Base-by-base conservation (phyloP, 1,139 yeast genomes). In the Taiozyma sp. region DNA sequence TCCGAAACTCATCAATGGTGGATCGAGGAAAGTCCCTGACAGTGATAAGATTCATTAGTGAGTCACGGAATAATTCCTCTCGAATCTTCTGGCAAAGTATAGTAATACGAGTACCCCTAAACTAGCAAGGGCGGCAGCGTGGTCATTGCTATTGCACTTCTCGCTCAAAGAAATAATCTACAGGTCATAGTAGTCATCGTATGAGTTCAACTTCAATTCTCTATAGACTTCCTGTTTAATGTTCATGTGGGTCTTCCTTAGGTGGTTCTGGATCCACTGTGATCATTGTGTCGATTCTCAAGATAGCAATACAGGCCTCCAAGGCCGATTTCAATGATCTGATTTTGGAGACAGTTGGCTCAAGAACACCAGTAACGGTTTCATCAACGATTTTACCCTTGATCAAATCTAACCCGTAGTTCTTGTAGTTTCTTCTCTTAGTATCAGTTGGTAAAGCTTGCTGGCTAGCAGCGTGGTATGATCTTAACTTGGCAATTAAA, bases 261-360 rank as follows among this genome's bases (percentile, higher is more conserved):
- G 89, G 89, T 57, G 91, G 96, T 65, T 93, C 99, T 32, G 99
- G 99, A 62, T 92, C 95, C 54, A 95, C 97, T 51, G 91, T 88
- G 66, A 95, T 93, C 96, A 93, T 91, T 51, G 99, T 95, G 70
- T 95, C 99, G 65, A 95, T 95, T 78, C 99, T 86, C 64, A 95
- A 79, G 59, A 95, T 93, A 43, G 99, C 96, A 69, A 95, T 85
- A 72, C 99, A 93, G 4, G 99, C 99, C 74, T 95, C 99, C 61
- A 95, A 81, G 14, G 99, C 98, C 53, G 95, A 85, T 72, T 95
- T 92, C 67, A 95, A 81, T 22, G 97, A 86, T 72, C 91, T 91
- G 66, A 93, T 79, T 73, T 95, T 95, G 64, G 96, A 85, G 67
- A 93, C 79, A 30, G 97, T 88, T 54, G 99, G 99, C 70, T 95